Evolutionary conservation across 2,329 filamentous ascomycete genomes (phyloP), one percentile per base, ranked within the genome.

Genomic region (Knufia fluminis): DNA sequence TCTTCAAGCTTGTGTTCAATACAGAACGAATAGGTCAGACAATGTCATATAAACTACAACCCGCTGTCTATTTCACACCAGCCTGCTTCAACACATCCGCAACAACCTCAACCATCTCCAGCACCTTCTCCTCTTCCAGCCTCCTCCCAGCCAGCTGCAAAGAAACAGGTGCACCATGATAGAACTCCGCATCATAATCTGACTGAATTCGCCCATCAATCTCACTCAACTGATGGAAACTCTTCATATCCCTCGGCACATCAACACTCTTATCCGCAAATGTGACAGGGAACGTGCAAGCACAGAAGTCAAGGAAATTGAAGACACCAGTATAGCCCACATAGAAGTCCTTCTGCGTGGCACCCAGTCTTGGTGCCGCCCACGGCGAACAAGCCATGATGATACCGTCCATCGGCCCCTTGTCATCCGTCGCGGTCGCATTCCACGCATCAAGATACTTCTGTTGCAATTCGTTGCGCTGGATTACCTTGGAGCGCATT

Each of bases 41-140:
- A n/a, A n/a, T n/a, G n/a, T n/a, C n/a, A n/a, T n/a, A n/a, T n/a
- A n/a, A n/a, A n/a, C n/a, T n/a, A n/a, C n/a, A n/a, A n/a, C n/a
- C n/a, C n/a, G n/a, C n/a, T n/a, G n/a, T 4, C 33, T 48, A 46
- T 31, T 38, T 46, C 9, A 46, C 33, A 19, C 24, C 24, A 6
- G 33, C 33, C 4, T 36, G 23, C 19, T 46, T 46, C 20, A 39
- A 19, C 17, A 46, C 44, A 16, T 38, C 28, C 4, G 20, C 31
- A 2, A 46, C 61, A 17, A 67, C 58, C 17, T 62, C 63, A 12
- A 62, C 61, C 62, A 69, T 66, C 45, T 68, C 65, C 26, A 70
- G 46, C 1, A 62, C 58, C 43, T 64, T 63, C 54, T 62, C 61
- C 35, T 64, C 62, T 39, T 65, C 62, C 4, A 64, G 53, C n/a